A percentile compares a stretch with the other conserved stretches of the same genome.
Evolutionary conservation across 345 rosid species (phyloP).

Genomic region (Cochlearia excelsa): DNA sequence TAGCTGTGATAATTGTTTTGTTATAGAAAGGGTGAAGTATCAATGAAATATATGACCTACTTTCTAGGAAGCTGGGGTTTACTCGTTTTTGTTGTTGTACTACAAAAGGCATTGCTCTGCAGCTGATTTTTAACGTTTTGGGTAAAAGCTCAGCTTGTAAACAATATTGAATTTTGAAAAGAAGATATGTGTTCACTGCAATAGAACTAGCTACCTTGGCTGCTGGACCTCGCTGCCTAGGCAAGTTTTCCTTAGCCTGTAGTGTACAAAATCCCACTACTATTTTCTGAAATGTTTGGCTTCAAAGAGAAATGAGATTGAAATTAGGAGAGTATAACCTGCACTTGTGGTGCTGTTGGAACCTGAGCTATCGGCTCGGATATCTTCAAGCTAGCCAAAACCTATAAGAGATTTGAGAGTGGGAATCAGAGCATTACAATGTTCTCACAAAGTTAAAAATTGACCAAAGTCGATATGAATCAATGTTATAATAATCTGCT

Average conservation of each 20-base stretch:
- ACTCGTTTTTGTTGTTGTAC: constrained; percentile 30
- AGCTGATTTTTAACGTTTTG: constrained; percentile 23
- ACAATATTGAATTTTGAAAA: constrained; percentile 7
- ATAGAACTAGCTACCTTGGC: constrained; percentile 30
- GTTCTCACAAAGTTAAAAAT: neutral
- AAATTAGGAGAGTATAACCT: constrained; percentile 39
- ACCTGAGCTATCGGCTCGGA: constrained; percentile 42
- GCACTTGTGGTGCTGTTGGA: constrained; percentile 36
- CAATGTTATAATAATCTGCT: neutral
- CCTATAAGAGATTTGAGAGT: constrained; percentile 37
- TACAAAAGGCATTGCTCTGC: constrained; percentile 43
- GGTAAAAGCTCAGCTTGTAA: constrained; percentile 10
- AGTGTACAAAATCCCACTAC: constrained; percentile 19
- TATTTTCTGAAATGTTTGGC: constrained; percentile 13
- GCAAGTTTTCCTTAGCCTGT: constrained; percentile 29
- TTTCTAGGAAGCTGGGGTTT: constrained; percentile 40
- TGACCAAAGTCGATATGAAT: constrained; percentile 1
- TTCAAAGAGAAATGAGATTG: constrained; percentile 6
- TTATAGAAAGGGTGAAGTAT: neutral
- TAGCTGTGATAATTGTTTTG: neutral
- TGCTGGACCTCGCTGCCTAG: constrained; percentile 7
- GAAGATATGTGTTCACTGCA: constrained; percentile 12
- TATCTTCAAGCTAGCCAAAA: constrained; percentile 37
- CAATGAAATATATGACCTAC: constrained; percentile 40
- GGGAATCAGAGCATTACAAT: constrained; percentile 12